Percentiles rank a stretch among this genome's conserved stretches.
These are phyloP conservation scores for Agroathelia rolfsii DNA, from an alignment of 1,284 basidiomycete genomes.

Conservation along the genomic window DNA sequence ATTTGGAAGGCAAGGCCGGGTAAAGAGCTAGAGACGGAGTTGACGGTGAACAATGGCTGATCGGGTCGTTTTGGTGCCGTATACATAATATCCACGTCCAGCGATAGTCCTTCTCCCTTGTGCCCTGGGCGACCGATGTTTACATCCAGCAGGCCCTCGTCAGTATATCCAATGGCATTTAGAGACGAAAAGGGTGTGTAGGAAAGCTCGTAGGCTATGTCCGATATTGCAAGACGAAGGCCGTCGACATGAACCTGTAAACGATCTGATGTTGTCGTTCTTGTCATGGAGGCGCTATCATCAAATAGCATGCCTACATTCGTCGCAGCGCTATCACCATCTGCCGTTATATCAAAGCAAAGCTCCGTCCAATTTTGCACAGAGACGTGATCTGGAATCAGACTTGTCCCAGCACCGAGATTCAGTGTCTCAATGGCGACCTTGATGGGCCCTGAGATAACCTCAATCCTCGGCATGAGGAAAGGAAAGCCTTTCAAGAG, in stretches of 20 bases:
- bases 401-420: slow-evolving; percentile 21
- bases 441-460: slow-evolving; percentile 24
- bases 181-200: no score
- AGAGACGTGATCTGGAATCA: slow-evolving; percentile 33
- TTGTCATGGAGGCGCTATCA: slow-evolving; percentile 5
- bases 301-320: slow-evolving; percentile 3
- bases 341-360: slow-evolving; percentile 24
- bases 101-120: slow-evolving; percentile 20
- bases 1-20: slow-evolving; percentile 30
- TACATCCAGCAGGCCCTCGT: slow-evolving; percentile 36
- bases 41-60: slow-evolving; percentile 29
- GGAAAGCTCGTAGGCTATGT: slow-evolving; percentile 34
- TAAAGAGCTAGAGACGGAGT: slow-evolving; percentile 26
- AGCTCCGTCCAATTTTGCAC: slow-evolving; percentile 34
- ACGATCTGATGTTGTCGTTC: slow-evolving; percentile 22
- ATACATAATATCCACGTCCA: slow-evolving; percentile 33
- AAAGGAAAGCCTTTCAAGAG: slow-evolving; percentile 24
- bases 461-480: slow-evolving; percentile 38
- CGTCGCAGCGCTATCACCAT: slow-evolving; percentile 2
- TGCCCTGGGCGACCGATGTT: slow-evolving; percentile 20
- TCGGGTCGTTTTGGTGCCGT: slow-evolving; percentile 15
- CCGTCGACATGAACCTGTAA: slow-evolving; percentile 33
- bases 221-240: slow-evolving; percentile 28
- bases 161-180: slow-evolving; percentile 29
- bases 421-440: slow-evolving; percentile 28